Base-by-base conservation (phyloP, 164 flowering plant genomes). In the Nelumbo lutea region DNA sequence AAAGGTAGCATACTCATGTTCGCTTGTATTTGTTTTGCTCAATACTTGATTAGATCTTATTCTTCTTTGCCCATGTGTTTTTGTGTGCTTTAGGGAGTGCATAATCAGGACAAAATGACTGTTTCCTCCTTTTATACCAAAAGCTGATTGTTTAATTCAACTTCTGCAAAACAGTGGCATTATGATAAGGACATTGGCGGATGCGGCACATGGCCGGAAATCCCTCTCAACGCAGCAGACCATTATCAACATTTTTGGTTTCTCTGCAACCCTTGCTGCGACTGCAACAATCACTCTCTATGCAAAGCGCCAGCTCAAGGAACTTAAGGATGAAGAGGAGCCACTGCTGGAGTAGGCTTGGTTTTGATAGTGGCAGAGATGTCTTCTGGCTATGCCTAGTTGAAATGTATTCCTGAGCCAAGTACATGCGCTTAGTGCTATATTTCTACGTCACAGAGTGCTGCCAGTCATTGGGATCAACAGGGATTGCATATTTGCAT, bases 151-250 rank as follows among this genome's bases (percentile, higher is more conserved):
- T 27, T 27, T 27, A 27, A 27, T 27, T 27, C 27, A 27, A 27
- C 27, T 27, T 27, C 27, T 27, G 27, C 27, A 27, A 27, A 27
- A 79, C 86, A 93, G 98, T 42, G 98, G 98, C 40, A 90, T 87
- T 72, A 70, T 94, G 55, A 85, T 94, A 65, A 74, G 78, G 60
- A 78, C 88, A 6, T 68, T 94, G 72, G 98, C 97, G 0, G 90
- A 94, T 78, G 98, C 96, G 53, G 77, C 93, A 47, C 76, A 84
- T 7, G 85, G 84, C 10, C 72, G 59, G 42, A 84, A 64, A 42
- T 50, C 79, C 52, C 79, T 94, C 9, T 79, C 95, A 45, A 81
- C 86, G 6, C 72, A 81, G 7, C 91, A 94, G 73, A 84, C 90
- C 57, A 52, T 87, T 53, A 78, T 83, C 72, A 86, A 81, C 67